Evolutionary conservation across 2,329 filamentous ascomycete genomes (phyloP).

Genomic region (Tolypocladium inflatum): DNA sequence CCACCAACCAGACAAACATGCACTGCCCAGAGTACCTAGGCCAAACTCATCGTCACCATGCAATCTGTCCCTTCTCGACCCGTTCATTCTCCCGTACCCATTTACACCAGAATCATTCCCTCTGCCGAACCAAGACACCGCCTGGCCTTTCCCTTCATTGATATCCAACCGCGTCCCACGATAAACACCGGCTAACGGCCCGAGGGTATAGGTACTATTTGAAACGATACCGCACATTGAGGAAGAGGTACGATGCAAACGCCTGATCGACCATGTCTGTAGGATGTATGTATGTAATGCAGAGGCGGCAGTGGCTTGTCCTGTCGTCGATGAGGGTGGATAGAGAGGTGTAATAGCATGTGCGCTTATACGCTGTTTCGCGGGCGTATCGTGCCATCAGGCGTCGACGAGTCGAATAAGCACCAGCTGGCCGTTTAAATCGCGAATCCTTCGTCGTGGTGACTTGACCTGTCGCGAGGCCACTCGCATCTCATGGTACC

Average conservation of each 20-base stretch:
- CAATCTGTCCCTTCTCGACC: neutral
- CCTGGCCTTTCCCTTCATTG: neutral
- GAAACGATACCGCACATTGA: slow-evolving; percentile 79
- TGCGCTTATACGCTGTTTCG: neutral
- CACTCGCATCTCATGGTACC: neutral
- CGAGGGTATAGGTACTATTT: slow-evolving; percentile 64
- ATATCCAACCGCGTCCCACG: neutral
- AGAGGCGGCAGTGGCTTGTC: neutral
- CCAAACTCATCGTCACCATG: neutral
- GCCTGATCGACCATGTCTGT: slow-evolving; percentile 16
- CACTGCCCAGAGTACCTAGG: neutral
- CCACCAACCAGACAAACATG: neutral
- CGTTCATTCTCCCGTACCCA: neutral
- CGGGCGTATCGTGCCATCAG: neutral
- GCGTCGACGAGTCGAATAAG: neutral
- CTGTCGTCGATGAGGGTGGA: neutral
- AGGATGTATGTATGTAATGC: neutral
- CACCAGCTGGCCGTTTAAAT: neutral
- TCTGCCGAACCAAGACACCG: too few species aligned
- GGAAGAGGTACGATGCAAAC: slow-evolving; percentile 61
- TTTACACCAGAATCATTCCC: neutral
- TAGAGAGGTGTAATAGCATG: neutral
- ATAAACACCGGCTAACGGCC: slow-evolving; percentile 2
- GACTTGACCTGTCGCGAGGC: neutral
- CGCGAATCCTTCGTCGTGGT: neutral